phyloP scores from a whole-genome alignment of 2,329 filamentous ascomycete genomes.

The Apiospora sp. region DNA sequence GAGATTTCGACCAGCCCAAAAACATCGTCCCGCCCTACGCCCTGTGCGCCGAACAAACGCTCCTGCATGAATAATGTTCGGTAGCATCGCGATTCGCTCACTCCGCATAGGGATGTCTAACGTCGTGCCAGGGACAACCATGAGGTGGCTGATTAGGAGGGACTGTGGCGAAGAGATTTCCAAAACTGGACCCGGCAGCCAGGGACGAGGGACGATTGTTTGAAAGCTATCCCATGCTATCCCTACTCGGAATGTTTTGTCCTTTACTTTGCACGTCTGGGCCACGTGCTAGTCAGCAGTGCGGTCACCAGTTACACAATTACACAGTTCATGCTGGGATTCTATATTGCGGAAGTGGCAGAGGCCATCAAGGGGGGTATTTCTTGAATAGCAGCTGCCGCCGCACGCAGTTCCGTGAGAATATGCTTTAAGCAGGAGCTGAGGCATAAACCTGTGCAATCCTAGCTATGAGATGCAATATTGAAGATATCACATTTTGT shows the following conservation, averaged over 20 bases:
- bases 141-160: constrained; percentile 12
- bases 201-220: not conserved
- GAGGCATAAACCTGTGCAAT: not conserved
- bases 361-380: not conserved
- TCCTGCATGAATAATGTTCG: constrained; percentile 13
- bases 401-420: not conserved
- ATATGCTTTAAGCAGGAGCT: not conserved
- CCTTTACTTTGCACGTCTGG: not conserved
- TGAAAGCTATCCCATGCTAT: not conserved
- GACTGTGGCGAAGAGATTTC: constrained; percentile 3
- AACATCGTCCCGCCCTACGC: constrained; percentile 8
- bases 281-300: not conserved
- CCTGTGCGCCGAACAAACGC: constrained; percentile 11
- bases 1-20: not conserved
- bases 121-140: not conserved
- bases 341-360: not conserved
- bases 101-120: not conserved
- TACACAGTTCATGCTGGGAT: not conserved
- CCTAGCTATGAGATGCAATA: not conserved
- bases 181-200: not conserved
- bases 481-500: not conserved
- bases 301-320: not conserved
- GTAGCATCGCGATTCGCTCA: constrained; percentile 14
- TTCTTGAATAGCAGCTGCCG: not conserved
- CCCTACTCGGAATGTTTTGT: not conserved